Base-by-base conservation (phyloP, 2,329 filamentous ascomycete species). In the Talaromyces sp. region DNA sequence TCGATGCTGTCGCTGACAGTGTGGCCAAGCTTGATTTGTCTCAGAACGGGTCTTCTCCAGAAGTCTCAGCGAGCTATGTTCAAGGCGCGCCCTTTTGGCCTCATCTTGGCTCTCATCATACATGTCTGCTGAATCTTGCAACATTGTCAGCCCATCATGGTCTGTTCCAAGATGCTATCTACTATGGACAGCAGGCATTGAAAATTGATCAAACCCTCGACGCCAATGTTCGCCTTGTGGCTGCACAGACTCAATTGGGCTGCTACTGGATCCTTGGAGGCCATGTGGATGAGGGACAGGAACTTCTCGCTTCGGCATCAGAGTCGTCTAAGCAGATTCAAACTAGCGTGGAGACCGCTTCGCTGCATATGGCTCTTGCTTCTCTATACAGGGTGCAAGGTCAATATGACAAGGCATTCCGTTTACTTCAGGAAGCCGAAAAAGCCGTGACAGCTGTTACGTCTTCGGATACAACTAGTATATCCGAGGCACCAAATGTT, bases 141-240 rank as follows among this genome's bases (percentile, higher is more conserved):
- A 82, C 82, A 3, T 78, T 96, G 1, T 96, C 92, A 62, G 85
- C 88, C 1, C 88, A 96, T 59, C 83, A 94, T 57, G 94, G 94
- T 24, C 83, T 96, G 73, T 90, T 91, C 58, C 86, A 90, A 55
- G 93, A 97, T 69, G 93, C 93, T 2, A 76, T 93, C 0, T 94
- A 92, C 68, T 95, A 96, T 62, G 87, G 88, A 1, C 88, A 97
- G 61, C 89, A 94, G 63, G 91, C 91, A 0, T 79, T 88, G 49
- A 90, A 88, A 64, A 83, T 96, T 54, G 90, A 90, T 19, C 80
- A 82, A 53, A 84, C 82, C n/a, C 83, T 89, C 8, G 78, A 82
- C 43, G 86, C 88, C 0, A 78, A 82, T 32, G 79, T 86, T 11
- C 74, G 81, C 1, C 68, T 77, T 24, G 71, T 77, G 17, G 74